Base-by-base conservation (phyloP, 2,329 filamentous ascomycete genomes). In the Chaetomium sp. region DNA sequence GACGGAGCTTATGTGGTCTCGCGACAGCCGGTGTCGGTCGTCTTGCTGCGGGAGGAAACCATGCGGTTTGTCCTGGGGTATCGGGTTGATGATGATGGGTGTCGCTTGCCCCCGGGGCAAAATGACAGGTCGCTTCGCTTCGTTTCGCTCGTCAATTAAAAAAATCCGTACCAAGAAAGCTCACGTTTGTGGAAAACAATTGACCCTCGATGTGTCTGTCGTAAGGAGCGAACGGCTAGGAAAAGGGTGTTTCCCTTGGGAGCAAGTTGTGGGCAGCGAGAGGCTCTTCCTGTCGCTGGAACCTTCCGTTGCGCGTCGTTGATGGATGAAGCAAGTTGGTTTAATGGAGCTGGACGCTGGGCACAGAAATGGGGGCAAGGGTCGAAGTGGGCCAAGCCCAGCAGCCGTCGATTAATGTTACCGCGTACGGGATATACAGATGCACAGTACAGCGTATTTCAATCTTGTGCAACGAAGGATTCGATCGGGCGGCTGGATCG, bases 1-100 rank as follows among this genome's bases (percentile, higher is more conserved):
- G 50, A 44, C 49, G 46, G 14, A 14, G 48, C 19, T 36, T 37
- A 34, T 54, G 33, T 54, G 27, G 6, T 42, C 10, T 35, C 27
- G 51, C 42, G 41, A 40, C 36, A 33, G 51, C 51, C 4, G 44
- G 6, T 41, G 52, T 27, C 34, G 52, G 10, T 46, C 42, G 14
- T 48, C 42, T 47, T 6, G 47, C 43, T 54, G 54, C 37, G 41
- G 42, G 44, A 35, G 1, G 32, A 35, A 52, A 50, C 45, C 57
- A 57, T 59, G 34, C 54, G 57, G 14, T 40, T 54, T 33, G 50
- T 32, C 44, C 37, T 48, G 35, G 38, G 45, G 44, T 43, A 43
- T 49, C 36, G 34, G 33, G 37, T 27, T 27, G 19, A 27, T 2
- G 19, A 27, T 2, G 19, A 27, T 27, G 19, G 19, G 34, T 38